Conservation (phyloP, 495 filamentous ascomycete species). For the Aspergillus conjunctus region DNA sequence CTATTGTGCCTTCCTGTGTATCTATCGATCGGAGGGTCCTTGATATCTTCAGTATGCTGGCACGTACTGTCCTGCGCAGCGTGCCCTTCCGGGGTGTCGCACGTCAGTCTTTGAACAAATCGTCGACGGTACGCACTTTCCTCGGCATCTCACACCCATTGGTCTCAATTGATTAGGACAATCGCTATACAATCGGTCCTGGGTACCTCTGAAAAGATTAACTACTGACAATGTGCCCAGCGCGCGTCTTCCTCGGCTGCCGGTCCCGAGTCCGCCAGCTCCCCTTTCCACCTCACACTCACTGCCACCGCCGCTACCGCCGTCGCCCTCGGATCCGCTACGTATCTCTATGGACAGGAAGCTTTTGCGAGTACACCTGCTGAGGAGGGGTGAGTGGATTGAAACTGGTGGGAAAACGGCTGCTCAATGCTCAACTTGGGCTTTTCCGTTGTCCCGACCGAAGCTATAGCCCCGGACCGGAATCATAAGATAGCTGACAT, state of each 20-base stretch:
- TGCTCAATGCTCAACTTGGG: conserved; percentile 11
- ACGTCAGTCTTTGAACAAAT: conserved; percentile 52
- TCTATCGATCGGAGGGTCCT: conserved; percentile 44
- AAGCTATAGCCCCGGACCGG: conserved; percentile 24
- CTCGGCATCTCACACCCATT: conserved; percentile 35
- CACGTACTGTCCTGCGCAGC: conserved; percentile 78
- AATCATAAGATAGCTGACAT: conserved; percentile 20
- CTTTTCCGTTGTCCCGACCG: conserved; percentile 35
- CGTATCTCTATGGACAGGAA: conserved; percentile 86
- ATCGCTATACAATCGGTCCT: conserved; percentile 29
- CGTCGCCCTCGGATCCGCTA: conserved; percentile 81
- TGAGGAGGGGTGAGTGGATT: conserved; percentile 89
- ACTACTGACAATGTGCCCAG: conserved; percentile 36
- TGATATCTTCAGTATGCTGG: conserved; percentile 70
- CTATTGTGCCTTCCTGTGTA: conserved; percentile 38
- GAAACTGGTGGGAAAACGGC: conserved; percentile 18
- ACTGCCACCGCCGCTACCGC: conserved; percentile 81
- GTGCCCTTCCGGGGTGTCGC: conserved; percentile 74
- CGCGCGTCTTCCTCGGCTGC: conserved; percentile 52
- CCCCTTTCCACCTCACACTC: conserved; percentile 66
- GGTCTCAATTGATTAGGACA: conserved; percentile 32
- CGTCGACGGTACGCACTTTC: conserved; percentile 49
- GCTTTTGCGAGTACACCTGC: conserved; percentile 86
- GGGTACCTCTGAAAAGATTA: conserved; percentile 8
- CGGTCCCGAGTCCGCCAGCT: conserved; percentile 52